Base-by-base conservation (phyloP, 2,329 filamentous ascomycete species). In the Cyphellophora attinorum region DNA sequence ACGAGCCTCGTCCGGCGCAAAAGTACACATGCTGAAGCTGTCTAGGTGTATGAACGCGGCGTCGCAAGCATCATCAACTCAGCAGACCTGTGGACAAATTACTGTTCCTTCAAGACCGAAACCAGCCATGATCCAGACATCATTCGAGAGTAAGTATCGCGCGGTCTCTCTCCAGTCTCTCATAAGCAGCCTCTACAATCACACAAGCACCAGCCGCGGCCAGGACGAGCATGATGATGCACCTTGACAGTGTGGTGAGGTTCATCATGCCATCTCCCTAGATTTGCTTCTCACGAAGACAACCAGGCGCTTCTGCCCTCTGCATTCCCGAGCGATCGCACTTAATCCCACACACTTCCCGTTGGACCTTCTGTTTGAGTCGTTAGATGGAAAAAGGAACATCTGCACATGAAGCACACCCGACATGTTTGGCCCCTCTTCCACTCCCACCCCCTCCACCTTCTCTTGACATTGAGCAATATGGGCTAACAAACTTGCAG, bases 71-170 rank as follows among this genome's bases (percentile, higher is more conserved):
- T 96, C 53, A 81, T 82, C 37, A 85, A 84, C 55, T 96, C 89
- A 21, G 88, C 95, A 52, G 91, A 98, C 58, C 70, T 98, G 40
- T 98, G 91, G 91, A 83, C 85, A 34, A 88, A 93, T 53, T 98
- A 95, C 67, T 96, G 89, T 67, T 76, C 79, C 53, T 96, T 96
- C 76, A 96, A 96, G 62, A 86, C 91, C 66, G 86, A 96, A 59
- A 96, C 91, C 38, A 91, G 84, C 50, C 91, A 98, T 65, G 86
- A 93, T 57, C 75, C 85, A 52, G 84, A 93, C 58, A 74, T 93
- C 62, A 93, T 95, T 67, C 81, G 91, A 93, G 91, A 96, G 91
- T 98, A 94, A 96, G 91, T 96, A 74, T 67, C 57, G 61, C 64
- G 66, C 68, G 70, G 57, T 60, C 56, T 56, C 78, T 79, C 78